phyloP scores from a whole-genome alignment of 139 green algal genomes.

The Coccomyxa sp. region DNA sequence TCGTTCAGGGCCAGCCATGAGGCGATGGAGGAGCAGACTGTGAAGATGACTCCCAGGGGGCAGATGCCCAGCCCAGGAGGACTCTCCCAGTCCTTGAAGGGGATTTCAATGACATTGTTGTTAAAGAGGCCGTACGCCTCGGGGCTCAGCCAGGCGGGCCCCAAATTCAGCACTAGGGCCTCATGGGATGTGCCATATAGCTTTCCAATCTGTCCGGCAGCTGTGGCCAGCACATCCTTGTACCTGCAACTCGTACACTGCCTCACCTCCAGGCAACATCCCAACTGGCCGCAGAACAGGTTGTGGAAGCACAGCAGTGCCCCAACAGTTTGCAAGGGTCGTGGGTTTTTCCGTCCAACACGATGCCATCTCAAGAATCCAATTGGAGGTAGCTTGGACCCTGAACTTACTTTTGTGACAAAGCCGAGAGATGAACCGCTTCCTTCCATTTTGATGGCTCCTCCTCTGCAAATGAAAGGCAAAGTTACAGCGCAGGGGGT shows the following conservation, averaged over 20 bases:
- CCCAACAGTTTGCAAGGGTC: too few relatives aligned
- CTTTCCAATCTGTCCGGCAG: slow-evolving; percentile 1
- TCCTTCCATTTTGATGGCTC: slow-evolving; percentile 26
- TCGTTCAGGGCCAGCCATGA: slow-evolving; percentile 33
- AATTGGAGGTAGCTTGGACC: neutral
- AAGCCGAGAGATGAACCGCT: slow-evolving; percentile 20
- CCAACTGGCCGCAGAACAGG: too few relatives aligned
- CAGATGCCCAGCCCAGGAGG: slow-evolving; percentile 28
- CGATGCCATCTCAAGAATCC: too few relatives aligned
- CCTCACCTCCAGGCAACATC: too few relatives aligned
- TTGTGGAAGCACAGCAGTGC: too few relatives aligned
- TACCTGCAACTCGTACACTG: too few relatives aligned
- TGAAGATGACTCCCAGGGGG: slow-evolving; percentile 37
- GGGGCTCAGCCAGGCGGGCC: slow-evolving; percentile 14
- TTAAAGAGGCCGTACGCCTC: slow-evolving; percentile 23
- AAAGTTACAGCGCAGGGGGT: neutral
- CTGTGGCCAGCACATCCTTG: slow-evolving; percentile 10
- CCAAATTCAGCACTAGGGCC: slow-evolving; percentile 29
- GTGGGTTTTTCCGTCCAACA: too few relatives aligned
- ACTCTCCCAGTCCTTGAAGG: slow-evolving; percentile 32
- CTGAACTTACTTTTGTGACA: slow-evolving; percentile 17
- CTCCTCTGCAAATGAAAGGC: slow-evolving; percentile 16
- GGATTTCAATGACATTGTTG: slow-evolving; percentile 31
- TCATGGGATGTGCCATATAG: neutral
- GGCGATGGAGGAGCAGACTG: slow-evolving; percentile 28